phyloP scores from a whole-genome alignment of 371 early-diverging fungal genomes.

The Apophysomyces variabilis region DNA sequence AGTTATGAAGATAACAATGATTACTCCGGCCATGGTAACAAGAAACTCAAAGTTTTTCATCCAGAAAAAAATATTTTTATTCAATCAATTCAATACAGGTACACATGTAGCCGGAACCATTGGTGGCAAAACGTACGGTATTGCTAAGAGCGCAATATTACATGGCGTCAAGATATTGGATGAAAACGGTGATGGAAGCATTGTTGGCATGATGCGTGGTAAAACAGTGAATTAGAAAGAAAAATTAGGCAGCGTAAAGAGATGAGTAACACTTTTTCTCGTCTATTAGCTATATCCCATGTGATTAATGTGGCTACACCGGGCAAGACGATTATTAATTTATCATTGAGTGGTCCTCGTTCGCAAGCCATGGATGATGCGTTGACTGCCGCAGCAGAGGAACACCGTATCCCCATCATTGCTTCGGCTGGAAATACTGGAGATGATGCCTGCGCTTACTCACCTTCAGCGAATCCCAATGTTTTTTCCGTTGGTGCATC shows the following conservation, averaged over 20 bases:
- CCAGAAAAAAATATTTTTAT: not conserved
- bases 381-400: conserved; percentile 52
- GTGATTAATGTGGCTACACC: conserved; percentile 36
- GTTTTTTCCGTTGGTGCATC: conserved; percentile 76
- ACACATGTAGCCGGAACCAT: conserved; percentile 77
- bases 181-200: conserved; percentile 52
- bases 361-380: conserved; percentile 43
- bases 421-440: conserved; percentile 78
- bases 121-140: conserved; percentile 63
- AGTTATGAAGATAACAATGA: conserved; percentile 45
- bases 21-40: conserved; percentile 56
- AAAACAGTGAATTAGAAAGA: conserved; percentile 23
- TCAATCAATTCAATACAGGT: conserved; percentile 39
- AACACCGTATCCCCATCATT: conserved; percentile 46
- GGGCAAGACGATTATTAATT: conserved; percentile 53
- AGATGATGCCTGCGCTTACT: conserved; percentile 69
- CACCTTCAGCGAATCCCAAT: conserved; percentile 63
- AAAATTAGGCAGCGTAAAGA: conserved; percentile 40
- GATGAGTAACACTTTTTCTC: conserved; percentile 44
- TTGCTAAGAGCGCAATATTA: conserved; percentile 65
- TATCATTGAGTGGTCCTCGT: conserved; percentile 65
- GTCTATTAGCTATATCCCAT: conserved; percentile 43
- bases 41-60: not conserved
- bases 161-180: conserved; percentile 73
- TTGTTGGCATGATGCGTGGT: conserved; percentile 35